Conservation (phyloP, 768 basidiomycete species). For the Nevesoporus exiguus region DNA sequence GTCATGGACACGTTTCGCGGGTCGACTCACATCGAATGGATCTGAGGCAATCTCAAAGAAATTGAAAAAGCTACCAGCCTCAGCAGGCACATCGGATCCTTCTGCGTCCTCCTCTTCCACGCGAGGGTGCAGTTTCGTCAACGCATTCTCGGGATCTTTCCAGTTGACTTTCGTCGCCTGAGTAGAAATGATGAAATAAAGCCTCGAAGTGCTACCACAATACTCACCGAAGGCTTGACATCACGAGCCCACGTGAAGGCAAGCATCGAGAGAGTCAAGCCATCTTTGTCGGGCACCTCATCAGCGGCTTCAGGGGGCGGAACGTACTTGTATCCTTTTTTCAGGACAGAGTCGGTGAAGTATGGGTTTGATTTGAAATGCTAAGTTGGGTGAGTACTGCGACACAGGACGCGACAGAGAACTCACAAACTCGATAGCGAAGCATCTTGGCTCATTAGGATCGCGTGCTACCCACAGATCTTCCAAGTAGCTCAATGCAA, state of each 20-base stretch:
- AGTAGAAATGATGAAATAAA: constrained; percentile 1
- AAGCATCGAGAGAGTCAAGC: constrained; percentile 74
- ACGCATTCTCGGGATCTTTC: constrained; percentile 73
- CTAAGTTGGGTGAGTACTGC: constrained; percentile 36
- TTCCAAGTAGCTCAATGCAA: constrained; percentile 79
- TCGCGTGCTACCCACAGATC: constrained; percentile 84
- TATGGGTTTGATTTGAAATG: constrained; percentile 85
- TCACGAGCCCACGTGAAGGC: constrained; percentile 80
- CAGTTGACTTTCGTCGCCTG: constrained; percentile 72
- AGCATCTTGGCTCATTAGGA: constrained; percentile 70
- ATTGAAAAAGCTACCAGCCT: constrained; percentile 85
- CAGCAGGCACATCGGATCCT: constrained; percentile 52
- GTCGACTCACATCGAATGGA: constrained; percentile 57
- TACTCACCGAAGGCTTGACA: constrained; percentile 60
- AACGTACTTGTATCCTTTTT: constrained; percentile 77
- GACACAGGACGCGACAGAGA: constrained; percentile 1
- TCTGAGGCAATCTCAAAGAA: constrained; percentile 71
- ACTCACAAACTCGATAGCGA: constrained; percentile 87
- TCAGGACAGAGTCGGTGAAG: constrained; percentile 71
- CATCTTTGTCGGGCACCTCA: constrained; percentile 66
- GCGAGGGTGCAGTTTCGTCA: constrained; percentile 77
- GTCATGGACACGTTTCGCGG: background rate
- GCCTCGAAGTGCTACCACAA: background rate
- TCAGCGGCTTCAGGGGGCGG: constrained; percentile 49
- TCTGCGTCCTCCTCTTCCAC: constrained; percentile 55